phyloP scores from a whole-genome alignment of 2,329 filamentous ascomycete species.

The Byssochlamys sp. region DNA sequence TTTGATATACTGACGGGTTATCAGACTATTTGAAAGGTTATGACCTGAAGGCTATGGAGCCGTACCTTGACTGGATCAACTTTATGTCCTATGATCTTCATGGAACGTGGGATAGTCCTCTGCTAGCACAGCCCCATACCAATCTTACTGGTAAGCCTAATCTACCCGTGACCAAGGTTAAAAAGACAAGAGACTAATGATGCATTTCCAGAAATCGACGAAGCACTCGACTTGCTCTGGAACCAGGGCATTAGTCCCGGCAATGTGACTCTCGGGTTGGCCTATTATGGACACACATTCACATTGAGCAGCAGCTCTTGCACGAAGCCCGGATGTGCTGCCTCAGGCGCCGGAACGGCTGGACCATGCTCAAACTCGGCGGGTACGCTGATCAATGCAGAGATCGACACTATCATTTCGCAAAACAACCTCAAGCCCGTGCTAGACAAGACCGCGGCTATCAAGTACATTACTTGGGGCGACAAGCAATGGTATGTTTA shows the following conservation, averaged over 20 bases:
- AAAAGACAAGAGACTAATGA: not conserved
- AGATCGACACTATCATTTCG: conserved; percentile 16
- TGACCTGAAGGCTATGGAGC: conserved; percentile 11
- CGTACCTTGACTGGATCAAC: conserved; percentile 15
- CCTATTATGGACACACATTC: conserved; percentile 20
- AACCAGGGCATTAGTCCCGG: conserved; percentile 15
- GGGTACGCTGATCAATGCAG: conserved; percentile 15
- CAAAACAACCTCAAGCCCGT: conserved; percentile 9
- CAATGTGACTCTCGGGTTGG: conserved; percentile 20
- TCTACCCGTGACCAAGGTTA: not conserved
- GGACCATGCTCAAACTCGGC: conserved; percentile 13
- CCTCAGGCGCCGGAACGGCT: conserved; percentile 8
- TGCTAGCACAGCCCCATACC: conserved; percentile 14
- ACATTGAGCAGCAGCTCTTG: conserved; percentile 16
- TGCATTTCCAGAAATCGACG: conserved; percentile 18
- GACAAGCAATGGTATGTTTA: conserved; percentile 10
- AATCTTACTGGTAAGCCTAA: conserved; percentile 16
- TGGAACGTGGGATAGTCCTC: conserved; percentile 14
- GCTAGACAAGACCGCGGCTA: conserved; percentile 11
- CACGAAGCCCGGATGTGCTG: conserved; percentile 12
- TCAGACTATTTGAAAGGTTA: conserved; percentile 16
- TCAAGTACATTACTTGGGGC: conserved; percentile 10
- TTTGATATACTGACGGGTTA: conserved; percentile 5
- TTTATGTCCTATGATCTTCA: conserved; percentile 20
- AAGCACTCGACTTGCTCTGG: conserved; percentile 19